These are phyloP conservation scores for Xerocomellus amylosporus DNA, from an alignment of 768 basidiomycete species.

Conservation along the genomic window DNA sequence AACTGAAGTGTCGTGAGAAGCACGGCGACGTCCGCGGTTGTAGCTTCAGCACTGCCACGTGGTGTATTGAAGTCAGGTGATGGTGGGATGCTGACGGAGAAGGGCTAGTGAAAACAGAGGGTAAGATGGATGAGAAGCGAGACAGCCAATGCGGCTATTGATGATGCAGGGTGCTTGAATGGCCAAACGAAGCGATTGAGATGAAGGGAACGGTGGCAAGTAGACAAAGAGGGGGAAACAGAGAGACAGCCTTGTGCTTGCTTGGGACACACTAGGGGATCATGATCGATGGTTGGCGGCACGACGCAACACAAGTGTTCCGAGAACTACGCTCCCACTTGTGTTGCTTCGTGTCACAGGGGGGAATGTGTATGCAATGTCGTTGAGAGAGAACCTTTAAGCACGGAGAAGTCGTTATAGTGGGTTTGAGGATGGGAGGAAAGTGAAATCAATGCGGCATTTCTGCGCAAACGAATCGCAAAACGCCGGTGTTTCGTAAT, in stretches of 20 bases:
- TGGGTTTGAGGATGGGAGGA: not conserved
- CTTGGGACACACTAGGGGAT: not conserved
- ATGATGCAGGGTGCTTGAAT: not conserved
- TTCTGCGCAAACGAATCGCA: conserved; percentile 40
- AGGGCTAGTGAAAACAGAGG: not conserved
- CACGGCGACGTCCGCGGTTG: not conserved
- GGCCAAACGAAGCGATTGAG: not conserved
- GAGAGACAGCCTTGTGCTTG: not conserved
- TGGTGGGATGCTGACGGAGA: not conserved
- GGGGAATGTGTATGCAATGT: not conserved
- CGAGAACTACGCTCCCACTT: conserved; percentile 49
- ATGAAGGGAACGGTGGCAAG: not conserved
- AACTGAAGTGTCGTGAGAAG: not conserved
- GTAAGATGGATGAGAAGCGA: not conserved
- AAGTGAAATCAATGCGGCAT: conserved; percentile 34
- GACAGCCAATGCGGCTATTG: not conserved
- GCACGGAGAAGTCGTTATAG: not conserved
- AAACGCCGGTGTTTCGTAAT: conserved; percentile 14
- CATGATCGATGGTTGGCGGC: not conserved
- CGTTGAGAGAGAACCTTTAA: not conserved
- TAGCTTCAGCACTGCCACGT: not conserved
- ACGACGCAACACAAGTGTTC: conserved; percentile 35
- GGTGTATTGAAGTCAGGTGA: conserved; percentile 7
- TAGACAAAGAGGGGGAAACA: not conserved
- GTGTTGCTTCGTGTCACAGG: conserved; percentile 21